Evolutionary conservation across 805 yeast species (phyloP).

Genomic region (Zygotorulaspora chibaensis): DNA sequence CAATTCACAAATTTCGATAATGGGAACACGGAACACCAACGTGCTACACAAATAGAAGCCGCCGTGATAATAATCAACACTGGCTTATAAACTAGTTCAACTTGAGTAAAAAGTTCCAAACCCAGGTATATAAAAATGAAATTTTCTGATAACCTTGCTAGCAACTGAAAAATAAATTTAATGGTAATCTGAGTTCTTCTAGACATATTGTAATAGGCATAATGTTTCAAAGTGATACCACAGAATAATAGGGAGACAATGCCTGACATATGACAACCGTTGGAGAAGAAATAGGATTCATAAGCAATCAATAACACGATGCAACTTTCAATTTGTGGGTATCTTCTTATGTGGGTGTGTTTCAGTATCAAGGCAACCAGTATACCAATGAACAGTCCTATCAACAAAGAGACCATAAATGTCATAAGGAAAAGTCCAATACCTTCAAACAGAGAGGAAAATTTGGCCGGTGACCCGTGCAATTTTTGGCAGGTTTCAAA

Average conservation of each 20-base stretch:
- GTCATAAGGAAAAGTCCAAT: constrained; percentile 89
- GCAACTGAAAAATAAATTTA: constrained; percentile 85
- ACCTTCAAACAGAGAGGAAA: constrained; percentile 86
- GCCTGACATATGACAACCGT: constrained; percentile 99
- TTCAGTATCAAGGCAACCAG: constrained; percentile 84
- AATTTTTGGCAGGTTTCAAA: constrained; percentile 97
- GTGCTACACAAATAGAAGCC: constrained; percentile 83
- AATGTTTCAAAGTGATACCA: constrained; percentile 94
- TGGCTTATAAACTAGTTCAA: constrained; percentile 91
- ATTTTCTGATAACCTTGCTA: constrained; percentile 94
- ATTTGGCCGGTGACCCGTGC: constrained; percentile 75
- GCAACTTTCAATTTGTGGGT: constrained; percentile 97
- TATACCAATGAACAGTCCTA: constrained; percentile 85
- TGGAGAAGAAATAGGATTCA: constrained; percentile 94
- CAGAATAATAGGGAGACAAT: constrained; percentile 91
- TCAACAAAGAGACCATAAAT: constrained; percentile 82
- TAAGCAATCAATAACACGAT: constrained; percentile 85
- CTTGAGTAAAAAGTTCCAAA: constrained; percentile 90
- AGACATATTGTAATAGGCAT: constrained; percentile 96
- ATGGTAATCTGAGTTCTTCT: constrained; percentile 95
- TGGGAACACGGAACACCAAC: constrained; percentile 98
- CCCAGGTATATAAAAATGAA: constrained; percentile 95
- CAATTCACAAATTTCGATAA: constrained; percentile 79
- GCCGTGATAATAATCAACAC: constrained; percentile 85
- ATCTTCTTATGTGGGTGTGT: constrained; percentile 87